These are phyloP conservation scores for Pulveroboletus sp. DNA, from an alignment of 768 basidiomycete species.

Conservation along the genomic window DNA sequence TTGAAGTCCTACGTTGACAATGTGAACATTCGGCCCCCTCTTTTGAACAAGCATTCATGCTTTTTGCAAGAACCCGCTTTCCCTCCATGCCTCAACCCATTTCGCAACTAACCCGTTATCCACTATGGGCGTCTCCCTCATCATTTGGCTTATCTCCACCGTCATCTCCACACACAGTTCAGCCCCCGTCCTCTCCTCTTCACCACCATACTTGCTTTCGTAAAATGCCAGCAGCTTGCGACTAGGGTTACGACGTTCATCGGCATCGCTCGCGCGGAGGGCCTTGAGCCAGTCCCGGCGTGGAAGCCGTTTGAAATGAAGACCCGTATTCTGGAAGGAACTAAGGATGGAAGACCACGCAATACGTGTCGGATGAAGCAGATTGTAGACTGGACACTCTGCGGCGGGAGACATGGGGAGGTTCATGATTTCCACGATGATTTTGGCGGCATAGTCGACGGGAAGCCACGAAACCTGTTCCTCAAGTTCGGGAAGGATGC, in stretches of 20 bases:
- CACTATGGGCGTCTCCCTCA: constrained; percentile 16
- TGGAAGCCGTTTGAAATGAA: constrained; percentile 25
- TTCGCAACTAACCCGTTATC: constrained; percentile 35
- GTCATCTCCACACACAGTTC: constrained; percentile 11
- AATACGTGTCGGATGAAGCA: constrained; percentile 15
- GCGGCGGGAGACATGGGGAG: background rate
- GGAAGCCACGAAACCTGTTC: constrained; percentile 49
- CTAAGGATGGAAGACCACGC: constrained; percentile 41
- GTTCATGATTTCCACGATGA: constrained; percentile 45
- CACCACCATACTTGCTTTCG: constrained; percentile 23
- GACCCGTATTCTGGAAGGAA: constrained; percentile 32
- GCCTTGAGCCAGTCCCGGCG: constrained; percentile 24
- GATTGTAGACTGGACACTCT: constrained; percentile 21
- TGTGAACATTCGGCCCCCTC: too few species aligned
- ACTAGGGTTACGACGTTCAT: constrained; percentile 24
- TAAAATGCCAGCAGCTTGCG: constrained; percentile 27
- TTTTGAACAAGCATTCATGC: background rate
- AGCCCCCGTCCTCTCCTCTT: background rate
- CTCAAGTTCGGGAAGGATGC: constrained; percentile 31
- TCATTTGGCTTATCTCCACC: constrained; percentile 13
- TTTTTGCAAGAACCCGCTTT: constrained; percentile 30
- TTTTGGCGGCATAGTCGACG: constrained; percentile 47
- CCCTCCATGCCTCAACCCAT: constrained; percentile 44
- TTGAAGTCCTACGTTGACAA: too few species aligned
- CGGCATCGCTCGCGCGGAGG: constrained; percentile 19